Conservation (phyloP, 495 filamentous ascomycete genomes). For the Filosporella fistucella region DNA sequence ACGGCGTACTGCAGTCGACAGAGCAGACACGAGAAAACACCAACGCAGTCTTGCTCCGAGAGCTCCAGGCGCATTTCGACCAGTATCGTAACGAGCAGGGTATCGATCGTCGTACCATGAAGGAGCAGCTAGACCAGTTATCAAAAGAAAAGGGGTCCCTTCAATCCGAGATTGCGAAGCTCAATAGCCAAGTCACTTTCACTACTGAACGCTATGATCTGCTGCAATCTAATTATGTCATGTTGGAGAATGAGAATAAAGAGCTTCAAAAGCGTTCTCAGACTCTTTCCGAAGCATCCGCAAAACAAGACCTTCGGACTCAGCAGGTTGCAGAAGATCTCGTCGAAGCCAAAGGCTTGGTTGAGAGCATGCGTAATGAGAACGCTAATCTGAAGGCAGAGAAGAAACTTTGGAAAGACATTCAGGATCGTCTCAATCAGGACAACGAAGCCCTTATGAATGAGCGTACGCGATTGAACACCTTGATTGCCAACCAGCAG, state of each 20-base stretch:
- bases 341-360: conserved; percentile 73
- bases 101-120: conserved; percentile 72
- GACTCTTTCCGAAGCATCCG: conserved; percentile 69
- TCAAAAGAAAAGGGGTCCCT: conserved; percentile 76
- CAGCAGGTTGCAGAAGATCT: conserved; percentile 93
- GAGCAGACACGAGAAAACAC: conserved; percentile 40
- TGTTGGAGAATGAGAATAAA: conserved; percentile 75
- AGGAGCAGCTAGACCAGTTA: conserved; percentile 80
- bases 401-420: conserved; percentile 84
- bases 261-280: conserved; percentile 80
- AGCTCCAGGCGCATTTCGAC: conserved; percentile 87
- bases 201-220: conserved; percentile 81
- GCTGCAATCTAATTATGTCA: conserved; percentile 80
- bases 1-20: conserved; percentile 44
- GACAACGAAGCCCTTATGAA: conserved; percentile 82
- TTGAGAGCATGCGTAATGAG: conserved; percentile 86
- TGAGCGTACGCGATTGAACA: conserved; percentile 77
- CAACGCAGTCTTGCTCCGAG: conserved; percentile 65
- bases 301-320: conserved; percentile 81
- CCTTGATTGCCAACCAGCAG: conserved; percentile 72
- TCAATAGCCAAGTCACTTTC: conserved; percentile 77
- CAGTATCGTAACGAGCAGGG: conserved; percentile 79
- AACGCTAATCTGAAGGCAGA: conserved; percentile 91
- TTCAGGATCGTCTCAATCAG: conserved; percentile 78
- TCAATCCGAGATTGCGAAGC: conserved; percentile 69